phyloP scores from a whole-genome alignment of 805 yeast species.

The Sugiyamaella chiloensis region DNA sequence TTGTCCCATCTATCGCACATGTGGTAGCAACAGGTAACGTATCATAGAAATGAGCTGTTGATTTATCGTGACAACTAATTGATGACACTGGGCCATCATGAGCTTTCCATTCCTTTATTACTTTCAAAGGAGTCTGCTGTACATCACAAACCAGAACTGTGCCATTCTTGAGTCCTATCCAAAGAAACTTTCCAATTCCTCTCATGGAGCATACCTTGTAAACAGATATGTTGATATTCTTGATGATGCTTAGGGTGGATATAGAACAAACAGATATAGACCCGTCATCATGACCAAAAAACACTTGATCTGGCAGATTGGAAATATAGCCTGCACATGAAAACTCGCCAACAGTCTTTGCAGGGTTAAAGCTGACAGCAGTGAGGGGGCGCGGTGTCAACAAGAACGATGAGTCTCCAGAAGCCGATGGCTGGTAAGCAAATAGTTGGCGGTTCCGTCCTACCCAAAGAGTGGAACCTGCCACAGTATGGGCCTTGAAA shows the following conservation, averaged over 20 bases:
- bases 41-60: constrained; percentile 19
- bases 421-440: constrained; percentile 31
- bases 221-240: constrained; percentile 32
- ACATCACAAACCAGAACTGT: constrained; percentile 34
- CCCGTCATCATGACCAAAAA: constrained; percentile 42
- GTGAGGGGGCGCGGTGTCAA: constrained; percentile 28
- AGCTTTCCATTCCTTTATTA: constrained; percentile 38
- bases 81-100: constrained; percentile 31
- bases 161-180: constrained; percentile 40
- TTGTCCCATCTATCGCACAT: constrained; percentile 24
- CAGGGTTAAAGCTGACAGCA: constrained; percentile 1
- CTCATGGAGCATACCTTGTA: constrained; percentile 27
- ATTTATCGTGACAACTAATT: constrained; percentile 17
- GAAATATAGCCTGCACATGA: constrained; percentile 29
- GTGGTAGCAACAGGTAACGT: constrained; percentile 28
- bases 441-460: constrained; percentile 32
- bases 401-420: constrained; percentile 23
- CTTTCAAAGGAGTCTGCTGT: constrained; percentile 31
- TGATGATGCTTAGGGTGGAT: constrained; percentile 26
- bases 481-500: constrained; percentile 26
- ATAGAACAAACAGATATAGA: constrained; percentile 32
- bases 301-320: constrained; percentile 28
- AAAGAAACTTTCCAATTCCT: constrained; percentile 30
- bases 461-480: constrained; percentile 32
- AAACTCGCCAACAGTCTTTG: constrained; percentile 28